A percentile compares a stretch with the other conserved stretches of the same genome.
Conservation (phyloP, 176 grass and related monocot species). For the Metroxylon sagu region DNA sequence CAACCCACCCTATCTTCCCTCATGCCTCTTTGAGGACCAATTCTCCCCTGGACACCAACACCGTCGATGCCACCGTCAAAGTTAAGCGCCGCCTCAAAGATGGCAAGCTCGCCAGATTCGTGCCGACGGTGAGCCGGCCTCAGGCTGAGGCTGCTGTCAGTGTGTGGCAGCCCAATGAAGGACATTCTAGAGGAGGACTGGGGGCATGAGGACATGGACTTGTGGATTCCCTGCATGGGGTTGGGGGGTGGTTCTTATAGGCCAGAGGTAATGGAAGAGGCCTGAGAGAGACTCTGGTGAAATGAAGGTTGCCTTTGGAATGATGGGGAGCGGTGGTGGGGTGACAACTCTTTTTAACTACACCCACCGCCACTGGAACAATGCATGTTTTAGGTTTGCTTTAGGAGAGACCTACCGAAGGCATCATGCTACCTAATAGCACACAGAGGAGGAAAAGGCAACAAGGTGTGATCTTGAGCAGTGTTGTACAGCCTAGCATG, state of each 20-base stretch:
- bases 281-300: too few relatives aligned
- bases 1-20: neutral
- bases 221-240: neutral
- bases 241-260: neutral
- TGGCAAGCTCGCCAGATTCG: neutral
- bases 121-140: neutral
- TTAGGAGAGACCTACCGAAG: neutral
- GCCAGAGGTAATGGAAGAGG: neutral
- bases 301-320: neutral
- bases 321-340: neutral
- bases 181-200: neutral
- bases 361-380: neutral
- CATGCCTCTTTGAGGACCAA: neutral
- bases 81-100: slow-evolving; percentile 6
- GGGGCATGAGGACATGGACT: neutral
- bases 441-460: neutral
- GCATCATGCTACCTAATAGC: neutral
- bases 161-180: neutral
- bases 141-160: too few relatives aligned
- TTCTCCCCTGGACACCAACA: too few relatives aligned
- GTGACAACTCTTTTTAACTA: neutral
- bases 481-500: neutral
- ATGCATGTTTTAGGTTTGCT: neutral
- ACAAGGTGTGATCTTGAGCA: neutral
- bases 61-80: neutral